These are phyloP conservation scores for Gigaspora rosea DNA, from an alignment of 192 early-diverging fungal species.

Conservation along the genomic window DNA sequence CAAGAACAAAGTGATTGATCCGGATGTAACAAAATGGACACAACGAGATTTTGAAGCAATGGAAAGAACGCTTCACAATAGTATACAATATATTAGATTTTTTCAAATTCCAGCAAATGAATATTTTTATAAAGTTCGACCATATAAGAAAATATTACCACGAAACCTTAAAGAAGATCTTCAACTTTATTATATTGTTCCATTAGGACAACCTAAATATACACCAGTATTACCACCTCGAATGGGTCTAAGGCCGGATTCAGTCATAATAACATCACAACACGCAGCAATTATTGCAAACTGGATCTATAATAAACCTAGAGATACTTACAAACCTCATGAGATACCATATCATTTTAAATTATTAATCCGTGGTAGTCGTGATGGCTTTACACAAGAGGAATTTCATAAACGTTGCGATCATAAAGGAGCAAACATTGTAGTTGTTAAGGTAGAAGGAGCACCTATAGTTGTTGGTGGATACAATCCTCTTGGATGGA, in stretches of 20 bases:
- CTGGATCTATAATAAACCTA: constrained; percentile 10
- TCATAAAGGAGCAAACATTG: constrained; percentile 20
- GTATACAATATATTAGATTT: constrained; percentile 13
- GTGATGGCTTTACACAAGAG: constrained; percentile 1
- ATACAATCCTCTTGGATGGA: constrained; percentile 10
- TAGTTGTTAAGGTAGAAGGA: not conserved
- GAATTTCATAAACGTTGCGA: constrained; percentile 5
- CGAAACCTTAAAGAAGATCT: not conserved
- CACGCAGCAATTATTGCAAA: not conserved
- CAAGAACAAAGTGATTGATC: not conserved
- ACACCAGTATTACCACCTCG: constrained; percentile 1
- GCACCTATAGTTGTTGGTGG: not conserved
- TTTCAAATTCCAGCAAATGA: constrained; percentile 20
- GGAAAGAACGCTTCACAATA: not conserved
- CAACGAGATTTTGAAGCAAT: not conserved
- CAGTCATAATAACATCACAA: not conserved
- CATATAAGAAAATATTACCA: constrained; percentile 15
- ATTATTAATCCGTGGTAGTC: constrained; percentile 9
- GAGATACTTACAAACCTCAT: not conserved
- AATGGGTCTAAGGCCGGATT: not conserved
- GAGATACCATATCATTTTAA: constrained; percentile 3
- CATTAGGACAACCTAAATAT: not conserved
- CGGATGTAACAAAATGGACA: not conserved
- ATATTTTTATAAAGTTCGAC: constrained; percentile 21
- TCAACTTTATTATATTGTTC: not conserved